Percentiles rank a stretch among this genome's conserved stretches.
These are phyloP conservation scores for Kluyveromyces aestuarii DNA, from an alignment of 805 yeast species.

Conservation along the genomic window DNA sequence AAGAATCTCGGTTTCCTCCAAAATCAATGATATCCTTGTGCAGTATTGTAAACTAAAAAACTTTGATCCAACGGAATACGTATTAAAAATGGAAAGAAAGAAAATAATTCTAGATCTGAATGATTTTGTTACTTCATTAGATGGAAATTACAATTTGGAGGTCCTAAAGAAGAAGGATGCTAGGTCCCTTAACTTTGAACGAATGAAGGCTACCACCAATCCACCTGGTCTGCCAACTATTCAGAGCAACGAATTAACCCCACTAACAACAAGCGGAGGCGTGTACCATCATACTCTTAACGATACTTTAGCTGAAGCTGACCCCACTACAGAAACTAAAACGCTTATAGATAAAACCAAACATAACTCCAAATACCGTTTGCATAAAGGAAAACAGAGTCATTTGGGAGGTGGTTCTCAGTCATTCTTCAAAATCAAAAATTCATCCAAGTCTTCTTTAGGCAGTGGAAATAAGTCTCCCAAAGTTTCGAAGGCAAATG, in stretches of 20 bases:
- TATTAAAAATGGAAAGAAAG: conserved; percentile 28
- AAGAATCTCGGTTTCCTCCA: conserved; percentile 27
- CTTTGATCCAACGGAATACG: conserved; percentile 30
- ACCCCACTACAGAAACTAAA: background rate
- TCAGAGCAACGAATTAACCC: conserved; percentile 28
- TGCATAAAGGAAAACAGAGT: conserved; percentile 13
- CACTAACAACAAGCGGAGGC: conserved; percentile 22
- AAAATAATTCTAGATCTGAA: conserved; percentile 28
- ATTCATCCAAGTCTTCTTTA: conserved; percentile 27
- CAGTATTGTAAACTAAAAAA: conserved; percentile 29
- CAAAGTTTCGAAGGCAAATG: conserved; percentile 10
- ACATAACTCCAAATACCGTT: conserved; percentile 14
- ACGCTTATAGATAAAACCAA: conserved; percentile 6
- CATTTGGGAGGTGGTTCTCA: conserved; percentile 1
- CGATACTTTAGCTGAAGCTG: background rate
- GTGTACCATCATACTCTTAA: conserved; percentile 8
- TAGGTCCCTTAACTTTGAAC: conserved; percentile 27
- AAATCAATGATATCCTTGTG: conserved; percentile 29
- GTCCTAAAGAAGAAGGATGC: conserved; percentile 36
- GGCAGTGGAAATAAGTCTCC: conserved; percentile 10
- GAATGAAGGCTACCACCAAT: conserved; percentile 19
- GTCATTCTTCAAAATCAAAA: conserved; percentile 28
- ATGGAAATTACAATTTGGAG: conserved; percentile 34
- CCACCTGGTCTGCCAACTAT: conserved; percentile 27
- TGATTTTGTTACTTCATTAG: conserved; percentile 34